Base-by-base conservation (phyloP, 2,329 filamentous ascomycete genomes). In the Colletotrichum agaves region DNA sequence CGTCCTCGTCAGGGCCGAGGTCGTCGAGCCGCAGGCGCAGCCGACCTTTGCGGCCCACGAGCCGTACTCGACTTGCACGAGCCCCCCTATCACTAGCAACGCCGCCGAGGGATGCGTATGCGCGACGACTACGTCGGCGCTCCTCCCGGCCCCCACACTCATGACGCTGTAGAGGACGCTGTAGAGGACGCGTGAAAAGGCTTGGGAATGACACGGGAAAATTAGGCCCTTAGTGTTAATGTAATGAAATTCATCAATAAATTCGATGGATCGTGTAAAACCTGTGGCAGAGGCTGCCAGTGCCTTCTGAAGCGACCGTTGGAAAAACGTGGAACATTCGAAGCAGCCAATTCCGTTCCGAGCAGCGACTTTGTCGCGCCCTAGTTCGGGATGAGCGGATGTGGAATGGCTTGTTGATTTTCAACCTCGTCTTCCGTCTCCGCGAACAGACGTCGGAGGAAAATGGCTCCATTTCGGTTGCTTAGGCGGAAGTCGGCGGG, bases 1-100 rank as follows among this genome's bases (percentile, higher is more conserved):
- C 0, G 88, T 91, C 2, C 81, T 93, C 1, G 85, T 93, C 37
- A 88, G 86, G 76, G 88, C 86, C 1, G 82, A 86, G 71, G 84
- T 80, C 47, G 64, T 80, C 0, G 53, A 67, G 5, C 69, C 73
- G n/a, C 69, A 74, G 7, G 72, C 70, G 64, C 76, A 73, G 3
- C 74, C 75, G n/a, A 77, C 75, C n/a, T 75, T 77, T 21, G 70
- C 71, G 5, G 75, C 77, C 4, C 83, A 79, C 74, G 76, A 77
- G 31, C 69, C 77, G 1, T 78, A 83, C 43, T 75, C 80, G 2
- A 85, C 82, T 3, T 86, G 84, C 71, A 74, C 74, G 1, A 74
- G 78, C 3, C 81, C 82, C 6, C 83, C 83, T 0, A 73, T 83
- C 5, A 83, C 82, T 1, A 84, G 81, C 67, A 74, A 82, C 10